Base-by-base conservation (phyloP, 148 eudicot species). In the Persicaria tinctoria region DNA sequence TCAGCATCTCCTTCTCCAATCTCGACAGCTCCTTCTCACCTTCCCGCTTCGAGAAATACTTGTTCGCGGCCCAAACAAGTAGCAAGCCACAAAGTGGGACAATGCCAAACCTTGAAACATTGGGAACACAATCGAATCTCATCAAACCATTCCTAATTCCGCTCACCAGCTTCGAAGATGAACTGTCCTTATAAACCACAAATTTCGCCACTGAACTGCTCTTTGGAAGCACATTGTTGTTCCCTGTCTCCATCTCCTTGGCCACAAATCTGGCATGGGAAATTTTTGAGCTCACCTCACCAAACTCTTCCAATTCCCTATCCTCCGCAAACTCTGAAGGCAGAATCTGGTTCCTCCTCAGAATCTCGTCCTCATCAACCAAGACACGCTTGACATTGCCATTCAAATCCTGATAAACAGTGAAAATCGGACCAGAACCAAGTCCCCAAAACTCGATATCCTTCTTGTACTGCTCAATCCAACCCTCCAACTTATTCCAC, bases 391-490 rank as follows among this genome's bases (percentile, higher is more conserved):
- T 79, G 13, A 93, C 82, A 44, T 78, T 86, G 69, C 93, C 93
- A 45, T 81, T 78, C 55, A 76, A 75, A 84, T 86, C 85, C 77
- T 80, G 87, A 74, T 70, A 84, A 76, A 90, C 84, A 77, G 82
- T 82, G 75, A 93, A 90, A 81, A 93, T 85, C 51, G 89, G 87
- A 66, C 85, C 82, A 53, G 85, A 85, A 76, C 97, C 97, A 81
- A 86, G 79, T 16, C 97, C 97, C 97, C 97, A 93, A 86, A 84
- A 86, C 75, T 89, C 92, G 2, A 76, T 69, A 79, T 90, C 93
- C 20, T 81, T 78, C 87, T 89, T 87, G 80, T 85, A 89, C 83
- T 85, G 90, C 77, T 89, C 89, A 77, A 77, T 83, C 98, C 98
- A 91, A 63, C 79, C 75, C 83, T 86, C 91, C 71, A 93, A 85